Evolutionary conservation across 1,139 yeast species (phyloP).

Genomic region (Oligophagozyma castellii): DNA sequence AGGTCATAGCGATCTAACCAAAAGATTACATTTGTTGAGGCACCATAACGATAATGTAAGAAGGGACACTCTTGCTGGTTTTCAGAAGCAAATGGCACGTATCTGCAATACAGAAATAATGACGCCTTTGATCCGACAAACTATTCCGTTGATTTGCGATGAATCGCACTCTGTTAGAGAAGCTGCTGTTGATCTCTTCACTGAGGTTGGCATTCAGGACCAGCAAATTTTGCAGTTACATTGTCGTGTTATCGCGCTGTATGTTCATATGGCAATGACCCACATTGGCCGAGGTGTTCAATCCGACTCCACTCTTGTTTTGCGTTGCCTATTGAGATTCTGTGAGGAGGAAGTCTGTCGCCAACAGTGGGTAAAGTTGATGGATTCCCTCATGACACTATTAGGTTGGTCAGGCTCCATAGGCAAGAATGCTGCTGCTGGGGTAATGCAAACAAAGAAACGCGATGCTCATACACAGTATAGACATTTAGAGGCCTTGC

Average conservation of each 20-base stretch:
- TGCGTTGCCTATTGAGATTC: conserved; percentile 37
- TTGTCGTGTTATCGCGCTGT: conserved; percentile 50
- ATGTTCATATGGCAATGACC: conserved; percentile 89
- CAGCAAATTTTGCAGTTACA: conserved; percentile 54
- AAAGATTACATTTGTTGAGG: conserved; percentile 51
- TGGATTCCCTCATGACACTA: conserved; percentile 42
- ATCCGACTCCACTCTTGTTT: conserved; percentile 51
- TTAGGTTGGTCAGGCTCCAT: conserved; percentile 40
- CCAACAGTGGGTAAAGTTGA: conserved; percentile 44
- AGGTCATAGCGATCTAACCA: conserved; percentile 35
- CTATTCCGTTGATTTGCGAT: conserved; percentile 24
- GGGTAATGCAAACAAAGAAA: conserved; percentile 6
- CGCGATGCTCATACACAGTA: conserved; percentile 10
- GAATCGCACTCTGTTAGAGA: conserved; percentile 42
- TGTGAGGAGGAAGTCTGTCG: conserved; percentile 39
- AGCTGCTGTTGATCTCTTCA: conserved; percentile 40
- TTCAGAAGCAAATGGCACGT: conserved; percentile 34
- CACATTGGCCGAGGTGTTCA: conserved; percentile 69
- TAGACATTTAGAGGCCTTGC: conserved; percentile 31
- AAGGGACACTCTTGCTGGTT: conserved; percentile 52
- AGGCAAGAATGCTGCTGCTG: conserved; percentile 12
- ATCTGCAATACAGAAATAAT: conserved; percentile 20
- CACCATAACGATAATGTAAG: conserved; percentile 69
- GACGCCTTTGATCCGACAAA: conserved; percentile 19
- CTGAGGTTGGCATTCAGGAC: conserved; percentile 36